These are phyloP conservation scores for Oxyria digyna DNA, from an alignment of 148 eudicot species.

Conservation along the genomic window DNA sequence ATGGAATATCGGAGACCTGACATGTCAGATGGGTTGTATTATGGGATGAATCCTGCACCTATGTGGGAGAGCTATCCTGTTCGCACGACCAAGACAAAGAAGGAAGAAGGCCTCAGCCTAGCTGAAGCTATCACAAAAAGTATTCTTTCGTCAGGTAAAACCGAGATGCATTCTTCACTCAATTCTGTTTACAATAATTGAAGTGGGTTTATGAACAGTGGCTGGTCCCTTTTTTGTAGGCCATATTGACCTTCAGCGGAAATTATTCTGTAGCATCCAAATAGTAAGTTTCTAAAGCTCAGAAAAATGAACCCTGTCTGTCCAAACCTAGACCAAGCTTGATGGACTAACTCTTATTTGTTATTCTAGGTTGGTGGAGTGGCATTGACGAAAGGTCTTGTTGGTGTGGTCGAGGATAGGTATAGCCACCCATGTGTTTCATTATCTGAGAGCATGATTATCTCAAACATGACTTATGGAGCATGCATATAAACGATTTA, in stretches of 20 bases:
- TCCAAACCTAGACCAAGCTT: neutral
- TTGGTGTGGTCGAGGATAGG: slow-evolving; percentile 95
- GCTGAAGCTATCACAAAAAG: slow-evolving; percentile 98
- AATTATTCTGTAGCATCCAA: slow-evolving; percentile 93
- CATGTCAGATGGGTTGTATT: slow-evolving; percentile 43
- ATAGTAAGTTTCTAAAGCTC: slow-evolving; percentile 41
- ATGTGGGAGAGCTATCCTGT: slow-evolving; percentile 82
- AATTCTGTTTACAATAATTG: neutral
- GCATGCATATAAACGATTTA: neutral
- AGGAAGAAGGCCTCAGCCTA: slow-evolving; percentile 80
- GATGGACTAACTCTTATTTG: slow-evolving; percentile 5
- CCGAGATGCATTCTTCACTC: neutral
- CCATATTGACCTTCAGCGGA: slow-evolving; percentile 90
- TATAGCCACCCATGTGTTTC: slow-evolving; percentile 13
- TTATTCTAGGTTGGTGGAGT: slow-evolving; percentile 74
- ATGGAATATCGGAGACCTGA: slow-evolving; percentile 71
- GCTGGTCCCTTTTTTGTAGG: slow-evolving; percentile 29
- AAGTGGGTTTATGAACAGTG: neutral
- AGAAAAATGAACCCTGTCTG: neutral
- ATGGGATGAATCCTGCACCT: slow-evolving; percentile 53
- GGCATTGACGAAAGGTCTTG: slow-evolving; percentile 69
- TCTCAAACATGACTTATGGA: neutral
- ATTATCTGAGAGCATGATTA: neutral
- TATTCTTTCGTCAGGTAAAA: slow-evolving; percentile 77
- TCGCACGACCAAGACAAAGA: slow-evolving; percentile 48